phyloP scores from a whole-genome alignment of 2,329 filamentous ascomycete genomes.

The Colletotrichum spinosum region DNA sequence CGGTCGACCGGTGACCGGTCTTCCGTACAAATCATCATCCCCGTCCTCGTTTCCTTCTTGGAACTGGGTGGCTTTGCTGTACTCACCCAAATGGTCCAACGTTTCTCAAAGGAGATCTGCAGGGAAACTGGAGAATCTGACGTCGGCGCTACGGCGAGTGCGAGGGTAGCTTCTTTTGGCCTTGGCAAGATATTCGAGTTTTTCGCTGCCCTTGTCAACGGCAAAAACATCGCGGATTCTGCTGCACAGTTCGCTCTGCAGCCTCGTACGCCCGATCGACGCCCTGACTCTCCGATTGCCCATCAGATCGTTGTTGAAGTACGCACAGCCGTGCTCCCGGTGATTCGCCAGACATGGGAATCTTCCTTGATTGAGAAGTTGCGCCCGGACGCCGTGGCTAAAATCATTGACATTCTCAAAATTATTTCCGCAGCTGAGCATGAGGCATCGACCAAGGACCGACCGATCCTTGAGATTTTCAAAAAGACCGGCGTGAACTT shows the following conservation, averaged over 20 bases:
- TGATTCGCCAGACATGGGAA: conserved; percentile 84
- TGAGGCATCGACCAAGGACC: conserved; percentile 64
- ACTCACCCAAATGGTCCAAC: conserved; percentile 77
- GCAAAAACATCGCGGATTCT: conserved; percentile 85
- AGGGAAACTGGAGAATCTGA: conserved; percentile 43
- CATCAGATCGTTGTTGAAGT: conserved; percentile 89
- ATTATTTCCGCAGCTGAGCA: conserved; percentile 81
- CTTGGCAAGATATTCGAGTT: conserved; percentile 88
- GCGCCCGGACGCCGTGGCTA: conserved; percentile 79
- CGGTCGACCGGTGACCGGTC: conserved; percentile 61
- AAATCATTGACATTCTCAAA: conserved; percentile 85
- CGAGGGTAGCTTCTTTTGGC: conserved; percentile 52
- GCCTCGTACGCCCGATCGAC: conserved; percentile 53
- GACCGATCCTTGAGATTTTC: conserved; percentile 52
- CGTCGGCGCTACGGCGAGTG: conserved; percentile 31
- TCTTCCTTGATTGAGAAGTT: conserved; percentile 86
- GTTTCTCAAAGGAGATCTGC: conserved; percentile 71
- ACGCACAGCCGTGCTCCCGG: conserved; percentile 81
- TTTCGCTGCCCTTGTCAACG: conserved; percentile 80
- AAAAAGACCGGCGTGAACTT: conserved; percentile 58
- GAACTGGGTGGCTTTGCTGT: conserved; percentile 80
- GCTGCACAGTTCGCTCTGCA: conserved; percentile 64
- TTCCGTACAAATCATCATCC: conserved; percentile 70
- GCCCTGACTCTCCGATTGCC: conserved; percentile 57
- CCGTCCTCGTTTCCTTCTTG: conserved; percentile 89